These are phyloP conservation scores for Rhodamnia argentea DNA, from an alignment of 345 rosid genomes.

Conservation along the genomic window DNA sequence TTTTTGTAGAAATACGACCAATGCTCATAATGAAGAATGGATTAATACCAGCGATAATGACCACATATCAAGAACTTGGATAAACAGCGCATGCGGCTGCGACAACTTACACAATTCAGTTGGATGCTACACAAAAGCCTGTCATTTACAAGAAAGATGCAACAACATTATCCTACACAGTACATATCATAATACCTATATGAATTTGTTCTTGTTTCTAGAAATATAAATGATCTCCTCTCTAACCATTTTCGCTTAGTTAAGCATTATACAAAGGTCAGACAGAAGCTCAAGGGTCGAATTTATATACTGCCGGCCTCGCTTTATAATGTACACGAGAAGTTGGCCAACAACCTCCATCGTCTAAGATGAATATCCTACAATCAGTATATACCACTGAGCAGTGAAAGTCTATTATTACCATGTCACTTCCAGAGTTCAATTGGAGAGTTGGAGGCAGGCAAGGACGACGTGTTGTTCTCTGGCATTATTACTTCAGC, in stretches of 20 bases:
- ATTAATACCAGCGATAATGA: neutral
- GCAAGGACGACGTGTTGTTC: conserved; percentile 29
- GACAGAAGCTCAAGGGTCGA: neutral
- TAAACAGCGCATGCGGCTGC: neutral
- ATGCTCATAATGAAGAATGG: neutral
- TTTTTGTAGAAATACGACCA: neutral
- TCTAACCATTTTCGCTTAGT: neutral
- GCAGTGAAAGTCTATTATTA: neutral
- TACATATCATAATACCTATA: neutral
- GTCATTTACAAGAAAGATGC: neutral
- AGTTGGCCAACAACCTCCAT: conserved; percentile 8
- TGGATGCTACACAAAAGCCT: neutral
- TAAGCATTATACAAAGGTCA: neutral
- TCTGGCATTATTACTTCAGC: neutral
- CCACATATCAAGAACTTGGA: neutral
- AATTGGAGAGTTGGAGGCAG: conserved; percentile 28
- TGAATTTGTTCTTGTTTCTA: neutral
- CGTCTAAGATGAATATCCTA: conserved; percentile 12
- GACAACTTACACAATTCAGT: neutral
- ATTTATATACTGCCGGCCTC: neutral
- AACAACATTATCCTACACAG: neutral
- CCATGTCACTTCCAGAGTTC: conserved; percentile 42
- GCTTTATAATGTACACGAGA: conserved; percentile 31
- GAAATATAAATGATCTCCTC: neutral
- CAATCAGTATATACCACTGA: conserved; percentile 12